Conservation (phyloP, 2,329 filamentous ascomycete species). For the Talaromyces piceae region DNA sequence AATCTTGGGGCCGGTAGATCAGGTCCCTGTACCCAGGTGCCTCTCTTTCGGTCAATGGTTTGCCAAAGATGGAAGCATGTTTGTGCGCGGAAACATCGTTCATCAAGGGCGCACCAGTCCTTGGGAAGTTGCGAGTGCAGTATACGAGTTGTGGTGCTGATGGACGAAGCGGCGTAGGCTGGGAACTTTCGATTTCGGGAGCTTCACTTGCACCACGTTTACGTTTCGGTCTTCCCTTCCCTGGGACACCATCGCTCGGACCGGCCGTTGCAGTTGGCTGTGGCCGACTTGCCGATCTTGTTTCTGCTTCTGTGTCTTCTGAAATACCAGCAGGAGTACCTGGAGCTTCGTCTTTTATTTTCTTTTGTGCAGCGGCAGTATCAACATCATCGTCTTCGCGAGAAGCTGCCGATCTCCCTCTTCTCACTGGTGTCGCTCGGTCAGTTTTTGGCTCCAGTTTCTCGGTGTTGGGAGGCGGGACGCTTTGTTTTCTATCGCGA, state of each 20-base stretch:
- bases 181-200: slow-evolving; percentile 21
- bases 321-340: slow-evolving; percentile 27
- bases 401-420: slow-evolving; percentile 27
- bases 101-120: slow-evolving; percentile 63
- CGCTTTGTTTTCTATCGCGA: slow-evolving; percentile 16
- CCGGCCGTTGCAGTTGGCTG: slow-evolving; percentile 15
- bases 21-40: slow-evolving; percentile 69
- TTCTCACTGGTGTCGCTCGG: slow-evolving; percentile 16
- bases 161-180: slow-evolving; percentile 20
- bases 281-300: slow-evolving; percentile 22
- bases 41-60: slow-evolving; percentile 64
- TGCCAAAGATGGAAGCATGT: slow-evolving; percentile 71
- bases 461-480: slow-evolving; percentile 13
- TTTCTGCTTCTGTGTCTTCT: slow-evolving; percentile 26
- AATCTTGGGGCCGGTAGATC: slow-evolving; percentile 66
- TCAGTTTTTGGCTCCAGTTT: slow-evolving; percentile 20
- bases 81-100: slow-evolving; percentile 72
- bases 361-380: slow-evolving; percentile 13
- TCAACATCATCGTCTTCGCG: slow-evolving; percentile 26
- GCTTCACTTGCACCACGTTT: slow-evolving; percentile 33
- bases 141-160: slow-evolving; percentile 31
- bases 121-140: slow-evolving; percentile 46
- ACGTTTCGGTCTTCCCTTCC: slow-evolving; percentile 29
- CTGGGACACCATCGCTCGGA: slow-evolving; percentile 18
- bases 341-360: slow-evolving; percentile 27